Percentiles rank a stretch among this genome's conserved stretches.
phyloP scores from a whole-genome alignment of 495 filamentous ascomycete genomes.

The Darksidea phi region DNA sequence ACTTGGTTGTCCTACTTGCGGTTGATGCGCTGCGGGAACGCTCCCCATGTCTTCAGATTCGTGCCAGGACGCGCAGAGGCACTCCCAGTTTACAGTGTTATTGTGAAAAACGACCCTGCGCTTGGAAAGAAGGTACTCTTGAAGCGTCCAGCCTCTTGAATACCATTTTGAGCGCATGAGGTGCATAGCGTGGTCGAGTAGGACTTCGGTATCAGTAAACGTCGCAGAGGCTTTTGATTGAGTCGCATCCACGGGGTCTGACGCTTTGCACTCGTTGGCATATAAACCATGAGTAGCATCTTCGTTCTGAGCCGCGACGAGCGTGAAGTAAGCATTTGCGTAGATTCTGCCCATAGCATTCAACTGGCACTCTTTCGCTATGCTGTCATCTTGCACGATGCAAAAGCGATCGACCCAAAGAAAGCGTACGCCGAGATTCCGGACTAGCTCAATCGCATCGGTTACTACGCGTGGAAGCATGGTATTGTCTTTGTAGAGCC shows the following conservation, averaged over 20 bases:
- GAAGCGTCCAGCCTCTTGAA: not conserved
- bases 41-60: not conserved
- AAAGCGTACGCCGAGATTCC: not conserved
- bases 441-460: not conserved
- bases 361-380: not conserved
- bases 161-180: constrained; percentile 1
- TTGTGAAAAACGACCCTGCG: not conserved
- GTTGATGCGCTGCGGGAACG: not conserved
- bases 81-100: constrained; percentile 1
- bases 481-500: not conserved
- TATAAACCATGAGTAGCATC: not conserved
- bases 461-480: not conserved
- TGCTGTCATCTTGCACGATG: constrained; percentile 1
- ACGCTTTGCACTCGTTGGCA: not conserved
- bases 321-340: not conserved
- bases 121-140: not conserved
- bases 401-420: not conserved
- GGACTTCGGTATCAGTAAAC: not conserved
- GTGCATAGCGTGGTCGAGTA: not conserved
- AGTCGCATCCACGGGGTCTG: not conserved
- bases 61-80: not conserved
- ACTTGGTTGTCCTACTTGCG: no score
- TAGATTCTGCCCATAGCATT: constrained; percentile 1
- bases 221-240: not conserved
- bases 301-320: not conserved